Percentiles rank a stretch among this genome's conserved stretches.
Conservation (phyloP, 768 basidiomycete genomes). For the Lanmaoa rubissima region DNA sequence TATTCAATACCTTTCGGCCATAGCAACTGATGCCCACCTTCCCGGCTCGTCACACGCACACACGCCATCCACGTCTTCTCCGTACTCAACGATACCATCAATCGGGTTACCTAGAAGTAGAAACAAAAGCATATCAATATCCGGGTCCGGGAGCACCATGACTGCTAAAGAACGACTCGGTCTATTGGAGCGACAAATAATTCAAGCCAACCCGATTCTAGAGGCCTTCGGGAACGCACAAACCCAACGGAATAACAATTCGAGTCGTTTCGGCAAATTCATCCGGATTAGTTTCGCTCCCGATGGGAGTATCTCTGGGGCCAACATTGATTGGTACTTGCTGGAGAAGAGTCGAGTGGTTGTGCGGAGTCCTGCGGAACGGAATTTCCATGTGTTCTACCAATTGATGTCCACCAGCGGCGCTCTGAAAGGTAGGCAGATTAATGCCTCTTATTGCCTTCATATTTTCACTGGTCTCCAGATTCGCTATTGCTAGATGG, state of each 20-base stretch:
- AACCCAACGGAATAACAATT: slow-evolving; percentile 97
- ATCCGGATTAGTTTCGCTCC: slow-evolving; percentile 93
- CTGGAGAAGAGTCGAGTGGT: slow-evolving; percentile 97
- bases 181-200: slow-evolving; percentile 90
- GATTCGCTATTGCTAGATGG: slow-evolving; percentile 75
- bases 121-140: slow-evolving; percentile 49
- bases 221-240: slow-evolving; percentile 99
- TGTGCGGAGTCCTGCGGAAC: slow-evolving; percentile 80
- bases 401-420: slow-evolving; percentile 82
- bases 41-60: slow-evolving; percentile 61
- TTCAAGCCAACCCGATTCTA: slow-evolving; percentile 95
- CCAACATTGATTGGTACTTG: slow-evolving; percentile 98
- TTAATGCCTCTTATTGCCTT: neutral
- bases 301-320: slow-evolving; percentile 93
- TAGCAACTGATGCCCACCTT: slow-evolving; percentile 77
- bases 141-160: slow-evolving; percentile 43
- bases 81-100: slow-evolving; percentile 57
- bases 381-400: slow-evolving; percentile 97
- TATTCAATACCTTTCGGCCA: slow-evolving; percentile 97
- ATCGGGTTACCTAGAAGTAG: slow-evolving; percentile 69
- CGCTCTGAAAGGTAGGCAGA: slow-evolving; percentile 58
- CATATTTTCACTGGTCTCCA: slow-evolving; percentile 29
- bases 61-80: slow-evolving; percentile 56
- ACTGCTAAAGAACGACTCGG: slow-evolving; percentile 77
- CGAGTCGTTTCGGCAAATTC: slow-evolving; percentile 98